Base-by-base conservation (phyloP, 331 rosid genomes). In the Acacia pycnantha region DNA sequence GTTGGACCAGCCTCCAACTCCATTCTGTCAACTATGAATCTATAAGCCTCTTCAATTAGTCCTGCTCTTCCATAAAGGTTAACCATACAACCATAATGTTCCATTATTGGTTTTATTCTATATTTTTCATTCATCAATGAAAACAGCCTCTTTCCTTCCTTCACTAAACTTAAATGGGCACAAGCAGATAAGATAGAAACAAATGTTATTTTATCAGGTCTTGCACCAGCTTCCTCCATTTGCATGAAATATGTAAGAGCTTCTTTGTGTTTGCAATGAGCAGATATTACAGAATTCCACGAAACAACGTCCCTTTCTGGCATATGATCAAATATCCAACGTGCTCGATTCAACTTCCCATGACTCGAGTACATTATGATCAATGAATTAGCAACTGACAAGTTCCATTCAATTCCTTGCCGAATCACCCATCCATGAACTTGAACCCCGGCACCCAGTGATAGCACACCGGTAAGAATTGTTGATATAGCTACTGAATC, bases 51-150 rank as follows among this genome's bases (percentile, higher is more conserved):
- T 85, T 86, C 61, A 66, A 91, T 82, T 71, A 87, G 27, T 19
- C 98, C 97, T 80, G 90, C 97, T 85, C 98, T 90, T 81, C 97
- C 97, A 74, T 88, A 95, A 40, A 93, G 97, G 84, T 95, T 93
- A 80, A 95, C 94, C 90, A 93, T 86, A 77, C 97, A 93, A 67
- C 93, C 93, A 85, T 85, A 92, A 84, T 95, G 98, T 71, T 92
- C 97, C 94, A 91, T 92, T 43, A 81, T 88, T 44, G 99, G 97
- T 26, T 70, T 85, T 83, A 95, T 88, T 85, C 86, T 80, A 79
- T 92, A 95, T 78, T 85, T 92, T 66, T 72, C 89, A 78, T 74
- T 84, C 99, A 95, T 92, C 69, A 77, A 27, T 73, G 88, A 82
- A 84, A 74, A 92, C 61, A 93, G 50, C 44, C 88, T 89, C 84